phyloP scores from a whole-genome alignment of 768 basidiomycete genomes.

The Agrocybe praecox region DNA sequence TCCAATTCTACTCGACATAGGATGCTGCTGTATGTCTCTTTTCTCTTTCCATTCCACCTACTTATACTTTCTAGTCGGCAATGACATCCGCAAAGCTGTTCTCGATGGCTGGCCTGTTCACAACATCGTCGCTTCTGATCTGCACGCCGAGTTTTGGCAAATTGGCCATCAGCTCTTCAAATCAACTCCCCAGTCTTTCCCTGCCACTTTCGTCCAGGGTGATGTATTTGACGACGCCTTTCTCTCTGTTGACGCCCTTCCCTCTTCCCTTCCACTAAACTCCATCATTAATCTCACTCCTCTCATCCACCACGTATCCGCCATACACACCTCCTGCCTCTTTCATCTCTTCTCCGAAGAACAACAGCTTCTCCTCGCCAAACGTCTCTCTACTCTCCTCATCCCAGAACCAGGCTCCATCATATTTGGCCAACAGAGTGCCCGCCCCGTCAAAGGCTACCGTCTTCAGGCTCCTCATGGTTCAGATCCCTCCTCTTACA shows the following conservation, averaged over 20 bases:
- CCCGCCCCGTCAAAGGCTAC: constrained; percentile 31
- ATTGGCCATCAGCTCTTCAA: constrained; percentile 64
- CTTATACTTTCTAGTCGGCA: constrained; percentile 35
- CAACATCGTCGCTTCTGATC: constrained; percentile 38
- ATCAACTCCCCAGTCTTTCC: constrained; percentile 51
- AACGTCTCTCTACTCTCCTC: constrained; percentile 30
- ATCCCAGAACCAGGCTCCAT: constrained; percentile 34
- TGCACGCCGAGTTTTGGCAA: constrained; percentile 58
- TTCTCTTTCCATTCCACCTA: not conserved
- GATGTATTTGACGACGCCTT: constrained; percentile 51
- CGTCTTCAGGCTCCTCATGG: not conserved
- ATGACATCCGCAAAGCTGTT: constrained; percentile 38
- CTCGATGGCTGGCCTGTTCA: constrained; percentile 40
- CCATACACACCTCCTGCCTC: constrained; percentile 41
- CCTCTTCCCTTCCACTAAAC: constrained; percentile 2
- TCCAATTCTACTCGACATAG: constrained; percentile 44
- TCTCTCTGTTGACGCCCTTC: constrained; percentile 28
- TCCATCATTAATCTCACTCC: constrained; percentile 26
- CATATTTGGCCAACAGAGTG: constrained; percentile 41
- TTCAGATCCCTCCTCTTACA: constrained; percentile 7
- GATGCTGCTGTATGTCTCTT: constrained; percentile 39
- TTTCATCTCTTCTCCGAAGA: constrained; percentile 40
- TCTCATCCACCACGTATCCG: constrained; percentile 45
- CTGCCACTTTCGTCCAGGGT: constrained; percentile 56
- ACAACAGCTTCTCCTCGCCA: constrained; percentile 30